Evolutionary conservation across 768 basidiomycete species (phyloP).

Genomic region (Infundibulicybe gibba): DNA sequence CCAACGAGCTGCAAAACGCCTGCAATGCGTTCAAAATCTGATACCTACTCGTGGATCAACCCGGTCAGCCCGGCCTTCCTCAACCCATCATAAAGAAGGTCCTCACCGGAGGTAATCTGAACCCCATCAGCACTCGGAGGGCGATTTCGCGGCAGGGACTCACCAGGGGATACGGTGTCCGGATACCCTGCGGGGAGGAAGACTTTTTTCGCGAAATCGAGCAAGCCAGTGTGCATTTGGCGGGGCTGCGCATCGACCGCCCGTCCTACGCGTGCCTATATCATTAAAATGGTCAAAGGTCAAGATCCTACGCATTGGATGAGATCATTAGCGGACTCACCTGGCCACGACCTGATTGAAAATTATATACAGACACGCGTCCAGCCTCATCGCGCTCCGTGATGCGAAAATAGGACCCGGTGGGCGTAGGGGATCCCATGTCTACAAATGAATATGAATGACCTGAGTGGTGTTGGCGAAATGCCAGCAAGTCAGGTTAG

Average conservation of each 20-base stretch:
- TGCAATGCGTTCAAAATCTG: constrained; percentile 65
- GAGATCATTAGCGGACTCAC: no score
- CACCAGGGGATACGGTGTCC: constrained; percentile 56
- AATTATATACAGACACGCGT: no score
- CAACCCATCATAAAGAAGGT: constrained; percentile 10
- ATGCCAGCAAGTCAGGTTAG: no score
- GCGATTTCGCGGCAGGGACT: not conserved
- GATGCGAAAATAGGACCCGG: no score
- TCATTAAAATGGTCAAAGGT: constrained; percentile 1
- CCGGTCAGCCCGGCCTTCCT: constrained; percentile 5
- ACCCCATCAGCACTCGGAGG: not conserved
- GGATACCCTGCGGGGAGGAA: constrained; percentile 67
- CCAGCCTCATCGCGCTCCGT: no score
- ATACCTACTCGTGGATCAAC: constrained; percentile 37
- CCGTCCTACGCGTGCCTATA: constrained; percentile 3
- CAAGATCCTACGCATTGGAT: not conserved
- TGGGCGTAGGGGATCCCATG: no score
- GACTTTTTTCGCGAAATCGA: constrained; percentile 35
- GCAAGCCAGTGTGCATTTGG: not conserved
- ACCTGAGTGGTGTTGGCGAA: no score
- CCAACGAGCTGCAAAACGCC: constrained; percentile 67
- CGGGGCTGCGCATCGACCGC: not conserved
- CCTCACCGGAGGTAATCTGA: constrained; percentile 53
- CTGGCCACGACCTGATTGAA: no score
- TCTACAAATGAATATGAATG: no score